A percentile compares a stretch with the other conserved stretches of the same genome.
Evolutionary conservation across 164 flowering plant genomes (phyloP).

Genomic region (Stephania yunnanensis): DNA sequence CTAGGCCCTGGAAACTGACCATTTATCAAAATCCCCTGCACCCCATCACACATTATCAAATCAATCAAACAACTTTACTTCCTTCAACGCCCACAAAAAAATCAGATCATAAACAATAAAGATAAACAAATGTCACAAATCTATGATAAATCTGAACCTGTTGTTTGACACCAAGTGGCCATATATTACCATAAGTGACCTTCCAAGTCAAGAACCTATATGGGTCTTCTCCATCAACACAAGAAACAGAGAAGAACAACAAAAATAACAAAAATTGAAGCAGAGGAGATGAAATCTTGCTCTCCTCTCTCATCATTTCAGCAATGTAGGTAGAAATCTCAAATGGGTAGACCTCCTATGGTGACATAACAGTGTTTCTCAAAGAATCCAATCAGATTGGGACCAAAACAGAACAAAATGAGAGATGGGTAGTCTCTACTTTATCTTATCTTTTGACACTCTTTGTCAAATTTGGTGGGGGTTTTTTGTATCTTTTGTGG

Average conservation of each 20-base stretch:
- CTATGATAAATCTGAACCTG: slow-evolving; percentile 3
- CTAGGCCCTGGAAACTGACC: slow-evolving; percentile 99
- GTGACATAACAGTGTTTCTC: neutral
- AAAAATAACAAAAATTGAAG: neutral
- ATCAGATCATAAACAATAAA: neutral
- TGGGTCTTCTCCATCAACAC: slow-evolving; percentile 10
- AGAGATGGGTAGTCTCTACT: neutral
- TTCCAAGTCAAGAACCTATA: slow-evolving; percentile 15
- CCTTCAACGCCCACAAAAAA: neutral
- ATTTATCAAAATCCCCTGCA: slow-evolving; percentile 96
- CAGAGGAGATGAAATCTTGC: neutral
- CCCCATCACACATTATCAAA: neutral
- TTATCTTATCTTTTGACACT: neutral
- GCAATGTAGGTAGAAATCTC: neutral
- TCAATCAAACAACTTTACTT: neutral
- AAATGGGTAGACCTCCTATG: neutral
- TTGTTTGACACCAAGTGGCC: slow-evolving; percentile 8
- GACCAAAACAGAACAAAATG: neutral
- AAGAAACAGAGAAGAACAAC: neutral
- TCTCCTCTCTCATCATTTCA: neutral
- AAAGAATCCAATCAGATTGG: neutral
- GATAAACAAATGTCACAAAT: neutral
- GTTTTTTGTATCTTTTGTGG: neutral
- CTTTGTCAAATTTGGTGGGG: neutral
- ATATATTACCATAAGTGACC: slow-evolving; percentile 8